These are phyloP conservation scores for Chalciporus piperatoides DNA, from an alignment of 1,284 basidiomycete species.

Conservation along the genomic window DNA sequence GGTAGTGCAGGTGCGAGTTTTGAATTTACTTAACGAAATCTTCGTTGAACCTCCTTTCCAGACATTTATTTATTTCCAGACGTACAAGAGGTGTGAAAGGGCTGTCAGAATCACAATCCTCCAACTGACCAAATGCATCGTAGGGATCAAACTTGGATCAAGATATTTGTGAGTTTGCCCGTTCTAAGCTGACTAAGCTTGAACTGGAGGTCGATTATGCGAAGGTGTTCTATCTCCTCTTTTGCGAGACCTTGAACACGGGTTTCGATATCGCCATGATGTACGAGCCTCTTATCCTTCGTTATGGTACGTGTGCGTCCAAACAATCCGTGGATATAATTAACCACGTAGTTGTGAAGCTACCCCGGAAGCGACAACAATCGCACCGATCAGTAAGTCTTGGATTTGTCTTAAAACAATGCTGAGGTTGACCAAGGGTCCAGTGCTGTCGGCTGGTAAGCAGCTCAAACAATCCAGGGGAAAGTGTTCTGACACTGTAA, in stretches of 20 bases:
- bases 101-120: not conserved
- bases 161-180: constrained; percentile 34
- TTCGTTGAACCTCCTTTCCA: constrained; percentile 25
- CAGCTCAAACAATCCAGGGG: not conserved
- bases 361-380: not conserved
- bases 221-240: constrained; percentile 41
- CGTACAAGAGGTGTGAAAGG: constrained; percentile 9
- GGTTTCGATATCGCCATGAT: constrained; percentile 43
- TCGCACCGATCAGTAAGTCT: constrained; percentile 14
- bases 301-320: constrained; percentile 33
- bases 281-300: constrained; percentile 42
- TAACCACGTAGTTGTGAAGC: constrained; percentile 4
- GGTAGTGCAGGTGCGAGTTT: constrained; percentile 10
- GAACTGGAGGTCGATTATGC: not conserved
- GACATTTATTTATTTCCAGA: constrained; percentile 23
- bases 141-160: constrained; percentile 44
- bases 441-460: constrained; percentile 37
- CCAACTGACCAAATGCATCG: not conserved
- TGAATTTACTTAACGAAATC: not conserved
- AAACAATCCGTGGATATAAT: not conserved
- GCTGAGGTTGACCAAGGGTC: not conserved
- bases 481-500: constrained; percentile 2
- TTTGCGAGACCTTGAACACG: constrained; percentile 43
- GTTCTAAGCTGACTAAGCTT: not conserved
- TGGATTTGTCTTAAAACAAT: not conserved